Percentiles rank a stretch among this genome's conserved stretches.
Evolutionary conservation across 805 yeast species (phyloP).

Genomic region (Hyphopichia homilentoma): DNA sequence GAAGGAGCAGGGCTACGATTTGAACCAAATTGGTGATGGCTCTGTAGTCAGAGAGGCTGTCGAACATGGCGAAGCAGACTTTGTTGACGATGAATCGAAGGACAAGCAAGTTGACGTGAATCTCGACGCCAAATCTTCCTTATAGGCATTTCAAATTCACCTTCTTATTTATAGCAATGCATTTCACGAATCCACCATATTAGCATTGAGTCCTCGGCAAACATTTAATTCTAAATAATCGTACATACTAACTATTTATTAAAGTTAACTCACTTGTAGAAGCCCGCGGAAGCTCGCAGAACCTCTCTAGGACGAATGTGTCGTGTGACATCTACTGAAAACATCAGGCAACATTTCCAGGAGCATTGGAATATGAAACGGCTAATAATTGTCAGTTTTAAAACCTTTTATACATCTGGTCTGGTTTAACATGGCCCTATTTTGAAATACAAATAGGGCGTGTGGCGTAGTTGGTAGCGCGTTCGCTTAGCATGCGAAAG

Average conservation of each 20-base stretch:
- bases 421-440: neutral
- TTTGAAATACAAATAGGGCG: constrained; percentile 21
- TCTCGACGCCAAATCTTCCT: neutral
- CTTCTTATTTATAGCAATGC: neutral
- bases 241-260: no score
- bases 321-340: neutral
- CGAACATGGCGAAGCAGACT: neutral
- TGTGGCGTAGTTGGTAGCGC: constrained; percentile 51
- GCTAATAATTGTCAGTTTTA: neutral
- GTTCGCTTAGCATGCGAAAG: constrained; percentile 49
- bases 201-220: neutral
- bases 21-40: constrained; percentile 49
- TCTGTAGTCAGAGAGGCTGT: constrained; percentile 5
- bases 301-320: neutral
- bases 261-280: no score
- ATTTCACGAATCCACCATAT: neutral
- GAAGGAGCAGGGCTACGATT: constrained; percentile 65
- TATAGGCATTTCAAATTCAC: neutral
- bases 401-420: no score
- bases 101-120: neutral
- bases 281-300: neutral
- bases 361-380: neutral
- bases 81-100: neutral
- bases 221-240: no score
- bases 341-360: neutral